Evolutionary conservation across 768 basidiomycete genomes (phyloP).

Genomic region (Nidularia pulvinata): DNA sequence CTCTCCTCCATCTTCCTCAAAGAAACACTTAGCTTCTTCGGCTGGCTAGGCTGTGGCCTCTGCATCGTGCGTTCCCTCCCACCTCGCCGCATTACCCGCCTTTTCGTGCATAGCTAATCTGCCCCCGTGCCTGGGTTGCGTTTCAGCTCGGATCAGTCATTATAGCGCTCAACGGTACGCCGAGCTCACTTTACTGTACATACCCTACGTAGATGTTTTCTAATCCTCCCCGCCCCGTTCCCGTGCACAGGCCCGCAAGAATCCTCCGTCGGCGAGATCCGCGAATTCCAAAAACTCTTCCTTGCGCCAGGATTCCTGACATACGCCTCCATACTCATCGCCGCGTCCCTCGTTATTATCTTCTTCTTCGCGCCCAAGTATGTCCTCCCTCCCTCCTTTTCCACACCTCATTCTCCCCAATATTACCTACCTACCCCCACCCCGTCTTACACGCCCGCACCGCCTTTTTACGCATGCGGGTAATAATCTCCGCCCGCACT

Average conservation of each 20-base stretch:
- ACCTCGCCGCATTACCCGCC: not conserved
- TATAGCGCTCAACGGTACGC: constrained; percentile 82
- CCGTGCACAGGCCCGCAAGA: constrained; percentile 64
- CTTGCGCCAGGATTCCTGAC: constrained; percentile 81
- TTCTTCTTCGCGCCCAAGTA: constrained; percentile 83
- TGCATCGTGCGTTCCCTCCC: constrained; percentile 68
- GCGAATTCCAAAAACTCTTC: constrained; percentile 77
- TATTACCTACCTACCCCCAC: too few species aligned
- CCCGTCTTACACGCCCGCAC: too few species aligned
- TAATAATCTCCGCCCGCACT: too few species aligned
- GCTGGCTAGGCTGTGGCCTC: constrained; percentile 92
- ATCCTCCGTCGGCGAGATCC: constrained; percentile 66
- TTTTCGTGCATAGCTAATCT: not conserved
- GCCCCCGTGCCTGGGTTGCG: not conserved
- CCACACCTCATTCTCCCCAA: not conserved
- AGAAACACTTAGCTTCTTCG: constrained; percentile 93
- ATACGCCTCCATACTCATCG: constrained; percentile 64
- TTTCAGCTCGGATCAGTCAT: constrained; percentile 79
- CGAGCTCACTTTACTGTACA: too few species aligned
- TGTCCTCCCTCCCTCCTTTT: constrained; percentile 13
- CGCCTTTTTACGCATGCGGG: too few species aligned
- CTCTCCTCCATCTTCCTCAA: constrained; percentile 93
- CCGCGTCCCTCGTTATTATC: constrained; percentile 65
- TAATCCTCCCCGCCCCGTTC: constrained; percentile 11
- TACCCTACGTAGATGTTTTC: not conserved